A percentile compares a stretch with the other conserved stretches of the same genome.
Conservation (phyloP, 768 basidiomycete genomes). For the Baorangia bicolor region DNA sequence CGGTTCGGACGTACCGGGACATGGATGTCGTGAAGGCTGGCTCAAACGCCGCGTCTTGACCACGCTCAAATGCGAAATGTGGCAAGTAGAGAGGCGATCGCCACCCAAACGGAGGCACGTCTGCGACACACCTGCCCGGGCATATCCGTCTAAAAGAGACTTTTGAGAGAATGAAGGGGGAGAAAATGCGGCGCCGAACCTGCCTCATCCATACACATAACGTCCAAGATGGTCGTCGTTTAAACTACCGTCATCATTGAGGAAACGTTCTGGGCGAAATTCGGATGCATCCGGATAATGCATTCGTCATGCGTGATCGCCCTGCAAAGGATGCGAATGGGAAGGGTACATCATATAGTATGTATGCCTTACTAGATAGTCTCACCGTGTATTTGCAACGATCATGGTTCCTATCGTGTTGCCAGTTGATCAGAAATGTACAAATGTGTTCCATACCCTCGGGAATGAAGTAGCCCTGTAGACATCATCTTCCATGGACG, state of each 20-base stretch:
- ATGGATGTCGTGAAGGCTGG: neutral
- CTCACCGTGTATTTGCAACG: neutral
- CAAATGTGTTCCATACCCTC: neutral
- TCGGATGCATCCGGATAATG: neutral
- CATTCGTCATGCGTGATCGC: neutral
- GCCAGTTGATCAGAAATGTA: neutral
- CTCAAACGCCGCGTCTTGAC: neutral
- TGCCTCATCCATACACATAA: neutral
- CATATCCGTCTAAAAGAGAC: neutral
- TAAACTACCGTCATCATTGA: neutral
- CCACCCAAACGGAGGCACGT: neutral
- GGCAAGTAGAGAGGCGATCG: neutral
- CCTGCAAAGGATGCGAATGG: neutral
- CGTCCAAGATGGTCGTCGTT: neutral
- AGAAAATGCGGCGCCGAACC: neutral
- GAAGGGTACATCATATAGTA: neutral
- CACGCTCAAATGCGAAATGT: neutral
- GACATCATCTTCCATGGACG: neutral
- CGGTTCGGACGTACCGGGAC: neutral
- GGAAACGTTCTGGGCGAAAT: neutral
- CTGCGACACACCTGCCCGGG: neutral
- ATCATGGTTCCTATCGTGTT: neutral
- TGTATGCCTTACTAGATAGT: neutral
- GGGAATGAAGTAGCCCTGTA: neutral
- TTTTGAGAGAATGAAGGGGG: neutral